phyloP scores from a whole-genome alignment of 2,329 filamentous ascomycete genomes.

The Botrytis aclada region DNA sequence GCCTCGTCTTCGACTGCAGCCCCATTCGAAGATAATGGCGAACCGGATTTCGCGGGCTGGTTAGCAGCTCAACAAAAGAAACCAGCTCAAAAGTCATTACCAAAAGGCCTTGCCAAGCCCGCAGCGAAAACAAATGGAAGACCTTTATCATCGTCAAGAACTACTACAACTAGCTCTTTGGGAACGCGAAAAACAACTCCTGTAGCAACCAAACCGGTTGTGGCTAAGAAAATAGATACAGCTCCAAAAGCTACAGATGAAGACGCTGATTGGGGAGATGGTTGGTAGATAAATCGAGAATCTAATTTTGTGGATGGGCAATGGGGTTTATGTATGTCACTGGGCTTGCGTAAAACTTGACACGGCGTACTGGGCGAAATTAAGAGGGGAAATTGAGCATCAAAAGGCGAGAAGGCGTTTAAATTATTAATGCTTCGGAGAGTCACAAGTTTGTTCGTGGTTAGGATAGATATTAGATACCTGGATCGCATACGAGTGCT shows the following conservation, averaged over 20 bases:
- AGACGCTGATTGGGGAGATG: conserved; percentile 63
- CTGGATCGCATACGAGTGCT: background rate
- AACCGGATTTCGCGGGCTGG: conserved; percentile 97
- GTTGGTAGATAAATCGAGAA: conserved; percentile 48
- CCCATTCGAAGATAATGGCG: conserved; percentile 76
- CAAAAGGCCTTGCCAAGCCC: conserved; percentile 76
- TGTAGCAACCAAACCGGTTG: conserved; percentile 24
- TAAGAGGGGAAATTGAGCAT: background rate
- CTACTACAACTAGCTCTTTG: conserved; percentile 38
- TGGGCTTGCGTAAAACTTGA: background rate
- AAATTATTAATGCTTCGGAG: background rate
- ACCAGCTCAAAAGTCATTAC: conserved; percentile 58
- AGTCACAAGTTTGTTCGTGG: background rate
- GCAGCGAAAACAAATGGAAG: conserved; percentile 31
- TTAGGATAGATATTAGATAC: conserved; percentile 2
- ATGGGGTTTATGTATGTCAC: background rate
- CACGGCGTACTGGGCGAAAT: conserved; percentile 7
- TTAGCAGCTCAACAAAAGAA: conserved; percentile 82
- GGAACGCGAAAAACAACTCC: conserved; percentile 34
- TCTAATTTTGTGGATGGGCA: background rate
- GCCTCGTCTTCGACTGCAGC: conserved; percentile 39
- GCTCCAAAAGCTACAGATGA: conserved; percentile 59
- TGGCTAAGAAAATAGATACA: conserved; percentile 65
- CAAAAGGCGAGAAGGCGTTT: conserved; percentile 6
- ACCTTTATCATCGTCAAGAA: conserved; percentile 40